These are phyloP conservation scores for Lithocarpus polystachyus DNA, from an alignment of 306 rosid genomes.

Conservation along the genomic window DNA sequence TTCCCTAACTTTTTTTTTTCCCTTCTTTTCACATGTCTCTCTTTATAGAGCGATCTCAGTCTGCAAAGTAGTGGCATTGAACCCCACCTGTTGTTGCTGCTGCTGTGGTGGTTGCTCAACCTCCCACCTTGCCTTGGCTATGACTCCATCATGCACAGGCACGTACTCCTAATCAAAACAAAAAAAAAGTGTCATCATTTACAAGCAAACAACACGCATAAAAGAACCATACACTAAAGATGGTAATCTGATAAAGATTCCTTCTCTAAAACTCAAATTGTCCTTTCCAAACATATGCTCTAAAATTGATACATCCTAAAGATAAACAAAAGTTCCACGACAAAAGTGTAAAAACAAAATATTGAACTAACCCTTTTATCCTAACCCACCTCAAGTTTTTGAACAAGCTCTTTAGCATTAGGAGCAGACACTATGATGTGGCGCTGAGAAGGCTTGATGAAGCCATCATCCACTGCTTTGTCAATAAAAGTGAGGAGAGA, in stretches of 20 bases:
- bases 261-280: not conserved
- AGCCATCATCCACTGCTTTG: slow-evolving; percentile 66
- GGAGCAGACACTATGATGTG: slow-evolving; percentile 53
- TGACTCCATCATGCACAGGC: slow-evolving; percentile 53
- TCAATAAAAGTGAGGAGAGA: slow-evolving; percentile 51
- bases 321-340: not conserved
- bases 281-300: slow-evolving; percentile 2
- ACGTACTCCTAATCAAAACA: slow-evolving; percentile 44
- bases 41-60: slow-evolving; percentile 41
- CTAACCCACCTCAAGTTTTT: slow-evolving; percentile 50
- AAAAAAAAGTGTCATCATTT: not conserved
- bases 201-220: slow-evolving; percentile 7
- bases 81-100: slow-evolving; percentile 39
- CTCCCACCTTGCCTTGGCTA: slow-evolving; percentile 50
- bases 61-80: slow-evolving; percentile 43
- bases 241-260: slow-evolving; percentile 6
- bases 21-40: slow-evolving; percentile 3
- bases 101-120: slow-evolving; percentile 29
- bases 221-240: not conserved
- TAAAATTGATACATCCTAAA: not conserved
- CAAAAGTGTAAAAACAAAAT: not conserved
- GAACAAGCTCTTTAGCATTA: slow-evolving; percentile 54
- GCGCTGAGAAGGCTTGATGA: slow-evolving; percentile 54
- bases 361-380: not conserved
- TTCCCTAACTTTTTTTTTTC: slow-evolving; percentile 8